Evolutionary conservation across 176 grass and related monocot genomes (phyloP).

Genomic region (bread wheat (Triticum aestivum)): IWGSC_CS_RefSeq_v2.1 NC_057810.1:460853503-460854002

Average conservation of each 20-base stretch:
- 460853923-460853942: conserved; percentile 78
- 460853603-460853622: conserved; percentile 91
- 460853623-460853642: conserved; percentile 64
- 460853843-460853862: conserved; percentile 46
- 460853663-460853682: conserved; percentile 42
- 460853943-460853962: conserved; percentile 58
- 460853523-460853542: neutral
- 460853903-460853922: conserved; percentile 57
- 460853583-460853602: conserved; percentile 81
- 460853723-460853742: conserved; percentile 35
- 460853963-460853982: neutral
- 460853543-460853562: neutral
- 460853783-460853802: conserved; percentile 56
- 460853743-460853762: conserved; percentile 12
- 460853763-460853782: conserved; percentile 49
- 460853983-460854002: conserved; percentile 36
- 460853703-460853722: conserved; percentile 37
- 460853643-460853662: conserved; percentile 11
- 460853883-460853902: conserved; percentile 87
- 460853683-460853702: conserved; percentile 55
- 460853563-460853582: conserved; percentile 33
- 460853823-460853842: conserved; percentile 47
- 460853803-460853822: conserved; percentile 34
- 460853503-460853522: neutral
- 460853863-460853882: conserved; percentile 93